Percentiles rank a stretch among this genome's conserved stretches.
Conservation (phyloP, 2,329 filamentous ascomycete species). For the Colletotrichum coccodes region DNA sequence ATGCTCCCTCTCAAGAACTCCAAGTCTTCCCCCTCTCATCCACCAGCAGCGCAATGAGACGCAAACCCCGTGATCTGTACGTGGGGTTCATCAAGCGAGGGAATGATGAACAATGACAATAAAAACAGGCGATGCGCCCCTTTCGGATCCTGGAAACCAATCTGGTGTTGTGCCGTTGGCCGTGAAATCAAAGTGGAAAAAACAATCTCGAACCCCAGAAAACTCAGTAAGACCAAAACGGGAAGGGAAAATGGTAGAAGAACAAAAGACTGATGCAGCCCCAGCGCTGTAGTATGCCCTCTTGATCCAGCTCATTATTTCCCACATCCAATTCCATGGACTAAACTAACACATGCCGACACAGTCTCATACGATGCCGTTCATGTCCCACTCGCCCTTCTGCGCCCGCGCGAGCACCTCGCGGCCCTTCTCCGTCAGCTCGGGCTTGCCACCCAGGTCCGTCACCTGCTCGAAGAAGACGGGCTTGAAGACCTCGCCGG, state of each 20-base stretch:
- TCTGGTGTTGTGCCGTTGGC: neutral
- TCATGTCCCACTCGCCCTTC: conserved; percentile 61
- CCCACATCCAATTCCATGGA: neutral
- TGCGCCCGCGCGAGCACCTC: conserved; percentile 63
- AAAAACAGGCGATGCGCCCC: neutral
- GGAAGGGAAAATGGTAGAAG: neutral
- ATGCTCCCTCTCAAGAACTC: neutral
- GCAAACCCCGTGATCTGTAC: neutral
- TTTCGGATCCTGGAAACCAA: neutral
- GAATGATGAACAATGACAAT: neutral
- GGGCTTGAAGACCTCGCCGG: conserved; percentile 80
- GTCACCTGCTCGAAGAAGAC: conserved; percentile 80
- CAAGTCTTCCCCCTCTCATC: neutral
- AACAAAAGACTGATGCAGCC: neutral
- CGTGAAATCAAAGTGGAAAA: neutral
- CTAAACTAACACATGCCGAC: neutral
- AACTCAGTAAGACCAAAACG: neutral
- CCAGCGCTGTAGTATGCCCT: conserved; percentile 1
- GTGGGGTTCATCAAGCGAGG: neutral
- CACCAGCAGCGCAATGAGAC: neutral
- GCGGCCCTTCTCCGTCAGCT: conserved; percentile 64
- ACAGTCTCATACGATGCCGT: conserved; percentile 48
- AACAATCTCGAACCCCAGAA: neutral
- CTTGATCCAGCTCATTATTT: neutral
- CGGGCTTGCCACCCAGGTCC: conserved; percentile 65